phyloP scores from a whole-genome alignment of 78 protist species.

The Guillardia theta region DNA sequence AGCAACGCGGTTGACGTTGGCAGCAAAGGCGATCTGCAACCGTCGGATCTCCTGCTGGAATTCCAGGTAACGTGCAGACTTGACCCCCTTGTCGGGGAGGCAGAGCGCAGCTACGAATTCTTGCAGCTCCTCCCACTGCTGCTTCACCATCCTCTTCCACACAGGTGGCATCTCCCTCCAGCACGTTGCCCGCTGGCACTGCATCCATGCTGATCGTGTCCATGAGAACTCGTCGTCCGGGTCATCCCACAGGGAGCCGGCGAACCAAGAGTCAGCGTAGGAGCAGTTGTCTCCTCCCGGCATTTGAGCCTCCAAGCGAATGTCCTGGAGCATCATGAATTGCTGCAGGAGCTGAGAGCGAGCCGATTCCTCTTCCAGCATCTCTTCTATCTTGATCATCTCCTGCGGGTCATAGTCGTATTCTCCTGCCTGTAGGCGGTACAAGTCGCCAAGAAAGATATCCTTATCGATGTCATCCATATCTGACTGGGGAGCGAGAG shows the following conservation, averaged over 20 bases:
- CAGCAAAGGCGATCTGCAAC: neutral
- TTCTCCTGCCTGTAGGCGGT: too few relatives aligned
- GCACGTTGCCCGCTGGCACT: neutral
- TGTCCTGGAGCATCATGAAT: neutral
- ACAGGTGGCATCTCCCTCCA: slow-evolving; percentile 1
- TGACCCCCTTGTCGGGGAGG: neutral
- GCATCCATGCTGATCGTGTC: neutral
- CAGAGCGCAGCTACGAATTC: neutral
- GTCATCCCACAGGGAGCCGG: neutral
- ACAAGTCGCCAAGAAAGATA: too few relatives aligned
- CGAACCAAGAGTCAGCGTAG: neutral
- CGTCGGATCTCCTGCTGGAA: neutral
- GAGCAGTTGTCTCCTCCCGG: neutral
- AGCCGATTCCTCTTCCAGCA: too few relatives aligned
- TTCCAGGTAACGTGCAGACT: too few relatives aligned
- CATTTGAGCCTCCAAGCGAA: neutral
- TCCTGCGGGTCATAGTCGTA: too few relatives aligned
- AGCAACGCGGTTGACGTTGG: neutral
- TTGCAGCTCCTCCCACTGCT: neutral
- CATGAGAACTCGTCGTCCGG: neutral
- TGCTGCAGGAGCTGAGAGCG: neutral
- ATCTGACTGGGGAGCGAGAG: too few relatives aligned
- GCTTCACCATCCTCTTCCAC: neutral
- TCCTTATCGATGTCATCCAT: too few relatives aligned
- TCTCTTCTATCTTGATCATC: too few relatives aligned